These are phyloP conservation scores for Didymella exigua DNA, from an alignment of 2,329 filamentous ascomycete species.

Conservation along the genomic window DNA sequence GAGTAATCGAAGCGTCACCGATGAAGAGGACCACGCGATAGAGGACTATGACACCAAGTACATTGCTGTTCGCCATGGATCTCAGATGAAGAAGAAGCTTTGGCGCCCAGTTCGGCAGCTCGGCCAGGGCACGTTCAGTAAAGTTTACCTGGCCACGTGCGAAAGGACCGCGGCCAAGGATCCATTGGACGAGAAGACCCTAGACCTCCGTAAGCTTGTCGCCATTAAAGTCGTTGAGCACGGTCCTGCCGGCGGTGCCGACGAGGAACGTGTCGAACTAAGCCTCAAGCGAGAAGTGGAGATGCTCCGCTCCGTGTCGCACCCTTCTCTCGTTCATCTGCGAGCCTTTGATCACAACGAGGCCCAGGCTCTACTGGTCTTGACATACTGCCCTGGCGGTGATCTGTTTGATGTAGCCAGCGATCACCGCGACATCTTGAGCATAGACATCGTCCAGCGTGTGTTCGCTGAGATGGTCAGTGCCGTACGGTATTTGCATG, in stretches of 20 bases:
- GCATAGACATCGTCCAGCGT: constrained; percentile 72
- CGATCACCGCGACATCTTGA: constrained; percentile 69
- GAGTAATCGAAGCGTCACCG: constrained; percentile 60
- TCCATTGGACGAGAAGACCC: constrained; percentile 54
- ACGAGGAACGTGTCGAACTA: constrained; percentile 90
- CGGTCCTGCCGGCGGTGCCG: constrained; percentile 89
- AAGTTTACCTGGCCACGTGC: constrained; percentile 88
- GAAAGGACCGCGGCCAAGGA: constrained; percentile 59
- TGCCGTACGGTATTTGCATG: constrained; percentile 85
- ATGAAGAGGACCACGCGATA: constrained; percentile 60
- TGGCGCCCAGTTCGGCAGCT: constrained; percentile 83
- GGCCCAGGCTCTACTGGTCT: constrained; percentile 79
- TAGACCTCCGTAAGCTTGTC: constrained; percentile 79
- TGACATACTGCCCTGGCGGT: constrained; percentile 91
- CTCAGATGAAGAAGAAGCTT: constrained; percentile 72
- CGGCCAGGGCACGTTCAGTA: constrained; percentile 94
- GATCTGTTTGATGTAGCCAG: constrained; percentile 94
- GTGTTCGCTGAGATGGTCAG: constrained; percentile 89
- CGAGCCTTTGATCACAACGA: constrained; percentile 90
- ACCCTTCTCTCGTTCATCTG: constrained; percentile 88
- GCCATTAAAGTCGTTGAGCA: constrained; percentile 96
- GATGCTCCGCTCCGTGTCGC: constrained; percentile 84
- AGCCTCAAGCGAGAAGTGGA: constrained; percentile 94
- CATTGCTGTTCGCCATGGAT: constrained; percentile 58
- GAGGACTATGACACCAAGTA: constrained; percentile 52